Evolutionary conservation across 2,329 filamentous ascomycete species (phyloP).

Genomic region (Pezicula rhizophila): DNA sequence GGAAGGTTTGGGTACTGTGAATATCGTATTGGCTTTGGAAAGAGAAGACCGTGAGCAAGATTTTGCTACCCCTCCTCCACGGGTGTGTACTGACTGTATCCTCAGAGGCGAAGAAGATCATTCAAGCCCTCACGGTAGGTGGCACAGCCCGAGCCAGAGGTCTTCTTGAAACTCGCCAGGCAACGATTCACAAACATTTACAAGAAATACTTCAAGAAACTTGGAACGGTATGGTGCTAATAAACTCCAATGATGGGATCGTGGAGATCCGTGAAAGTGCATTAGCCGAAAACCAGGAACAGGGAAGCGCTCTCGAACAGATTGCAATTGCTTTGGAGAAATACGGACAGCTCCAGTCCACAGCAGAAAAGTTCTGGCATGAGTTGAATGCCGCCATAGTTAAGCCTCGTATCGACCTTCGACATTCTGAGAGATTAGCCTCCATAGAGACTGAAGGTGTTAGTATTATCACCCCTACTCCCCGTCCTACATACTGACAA

Average conservation of each 20-base stretch:
- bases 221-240: conserved; percentile 64
- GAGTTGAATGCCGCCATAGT: no score
- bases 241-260: conserved; percentile 45
- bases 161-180: conserved; percentile 59
- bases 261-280: background rate
- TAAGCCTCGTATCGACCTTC: no score
- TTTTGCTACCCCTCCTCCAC: background rate
- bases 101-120: conserved; percentile 49
- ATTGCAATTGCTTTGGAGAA: conserved; percentile 27
- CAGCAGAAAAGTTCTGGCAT: no score
- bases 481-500: background rate
- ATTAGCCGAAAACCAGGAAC: conserved; percentile 6
- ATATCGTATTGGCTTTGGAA: conserved; percentile 50
- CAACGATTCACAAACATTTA: conserved; percentile 60
- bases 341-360: background rate
- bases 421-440: background rate
- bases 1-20: conserved; percentile 48
- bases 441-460: background rate
- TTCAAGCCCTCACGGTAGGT: conserved; percentile 54
- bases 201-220: conserved; percentile 59
- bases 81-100: conserved; percentile 16
- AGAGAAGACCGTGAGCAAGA: conserved; percentile 42
- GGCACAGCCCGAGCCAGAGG: conserved; percentile 56
- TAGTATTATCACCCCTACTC: background rate
- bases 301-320: background rate